Conservation (phyloP, 129 eudicot genomes). For the Pittosporum tobira region DNA sequence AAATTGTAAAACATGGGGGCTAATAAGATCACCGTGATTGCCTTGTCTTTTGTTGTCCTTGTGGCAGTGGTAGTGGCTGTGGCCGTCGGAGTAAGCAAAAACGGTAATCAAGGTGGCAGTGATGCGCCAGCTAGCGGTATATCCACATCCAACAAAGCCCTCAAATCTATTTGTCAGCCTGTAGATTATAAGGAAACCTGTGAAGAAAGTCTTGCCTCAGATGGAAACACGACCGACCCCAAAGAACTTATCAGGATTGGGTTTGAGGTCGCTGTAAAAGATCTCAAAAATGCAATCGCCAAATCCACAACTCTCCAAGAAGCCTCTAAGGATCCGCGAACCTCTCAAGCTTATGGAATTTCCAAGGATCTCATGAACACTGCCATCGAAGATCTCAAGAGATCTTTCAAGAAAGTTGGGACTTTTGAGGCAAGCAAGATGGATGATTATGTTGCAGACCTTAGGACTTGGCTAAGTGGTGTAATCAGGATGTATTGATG, state of each 20-base stretch:
- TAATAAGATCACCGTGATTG: too few species aligned
- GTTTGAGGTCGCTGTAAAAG: slow-evolving; percentile 21
- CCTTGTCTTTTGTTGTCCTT: slow-evolving; percentile 39
- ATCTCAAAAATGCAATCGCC: slow-evolving; percentile 24
- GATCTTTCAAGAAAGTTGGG: slow-evolving; percentile 36
- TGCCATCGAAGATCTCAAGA: slow-evolving; percentile 48
- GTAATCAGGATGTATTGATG: slow-evolving; percentile 63
- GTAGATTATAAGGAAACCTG: slow-evolving; percentile 52
- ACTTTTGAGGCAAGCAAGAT: slow-evolving; percentile 17
- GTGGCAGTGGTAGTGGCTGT: slow-evolving; percentile 48
- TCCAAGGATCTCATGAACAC: slow-evolving; percentile 38
- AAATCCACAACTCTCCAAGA: slow-evolving; percentile 27
- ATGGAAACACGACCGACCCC: slow-evolving; percentile 36
- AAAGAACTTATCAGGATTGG: slow-evolving; percentile 40
- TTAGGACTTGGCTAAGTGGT: slow-evolving; percentile 65
- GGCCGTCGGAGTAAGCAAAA: slow-evolving; percentile 19
- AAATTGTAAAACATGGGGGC: too few species aligned
- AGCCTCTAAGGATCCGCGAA: too few species aligned
- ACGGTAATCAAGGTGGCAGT: too few species aligned
- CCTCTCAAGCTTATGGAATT: too few species aligned
- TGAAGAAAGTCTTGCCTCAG: slow-evolving; percentile 26
- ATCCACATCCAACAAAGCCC: slow-evolving; percentile 31
- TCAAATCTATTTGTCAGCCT: slow-evolving; percentile 41
- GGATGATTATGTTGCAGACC: slow-evolving; percentile 25
- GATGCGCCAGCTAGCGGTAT: neutral